Base-by-base conservation (phyloP, 163 green algal genomes). In the Prototheca cutis region DNA sequence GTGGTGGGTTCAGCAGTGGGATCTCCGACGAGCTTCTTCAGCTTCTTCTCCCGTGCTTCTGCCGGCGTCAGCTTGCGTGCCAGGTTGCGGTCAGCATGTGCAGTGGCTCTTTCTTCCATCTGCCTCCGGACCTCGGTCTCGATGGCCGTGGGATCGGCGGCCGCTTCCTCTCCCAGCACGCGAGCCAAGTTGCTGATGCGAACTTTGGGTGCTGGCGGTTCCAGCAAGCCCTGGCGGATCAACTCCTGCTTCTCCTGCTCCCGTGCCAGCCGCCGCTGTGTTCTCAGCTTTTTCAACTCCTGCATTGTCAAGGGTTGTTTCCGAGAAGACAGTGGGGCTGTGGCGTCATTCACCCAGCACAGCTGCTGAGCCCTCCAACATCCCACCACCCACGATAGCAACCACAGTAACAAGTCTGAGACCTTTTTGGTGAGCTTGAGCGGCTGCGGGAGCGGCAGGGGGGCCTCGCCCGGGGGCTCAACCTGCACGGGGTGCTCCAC, bases 211-310 rank as follows among this genome's bases (percentile, higher is more conserved):
- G 91, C 89, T 21, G 93, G 86, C 8, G 93, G 80, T 75, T 97
- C 91, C 60, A 99, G 72, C 68, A 99, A 71, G 2, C 93, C 90
- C 73, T 88, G 82, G 48, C 73, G 69, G n/a, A 98, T 90, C 55
- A 98, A 80, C 68, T 96, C 90, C 79, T 98, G 91, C 80, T 93
- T 93, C 76, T 98, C 93, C 79, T 94, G 89, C 71, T 99, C 93
- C 0, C 88, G 63, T 32, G 90, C 88, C 52, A 86, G 49, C 6
- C 92, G 78, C 56, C 85, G 67, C 76, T 98, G 93, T 57, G 84
- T 96, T 30, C 92, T 71, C 76, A 97, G 68, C 84, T 98, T 98
- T 67, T 95, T 94, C 59, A 86, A 71, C 78, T 98, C 91, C 66
- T 79, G 66, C 47, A 53, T 27, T 27, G 17, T 3, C 33, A n/a